phyloP scores from a whole-genome alignment of 2,329 filamentous ascomycete species.

The Calonectria multiphialidica region DNA sequence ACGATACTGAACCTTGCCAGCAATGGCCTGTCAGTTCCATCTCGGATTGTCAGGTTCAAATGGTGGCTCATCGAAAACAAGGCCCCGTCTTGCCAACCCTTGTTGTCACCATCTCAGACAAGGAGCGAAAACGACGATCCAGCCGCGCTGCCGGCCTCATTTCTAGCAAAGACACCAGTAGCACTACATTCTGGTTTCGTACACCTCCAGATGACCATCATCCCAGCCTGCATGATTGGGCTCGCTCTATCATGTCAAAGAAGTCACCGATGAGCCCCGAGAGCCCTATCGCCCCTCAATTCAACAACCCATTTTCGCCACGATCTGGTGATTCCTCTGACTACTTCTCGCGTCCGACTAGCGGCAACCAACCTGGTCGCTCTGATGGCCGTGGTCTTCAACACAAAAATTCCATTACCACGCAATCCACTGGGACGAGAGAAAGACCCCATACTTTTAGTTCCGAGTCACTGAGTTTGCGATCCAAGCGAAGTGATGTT shows the following conservation, averaged over 20 bases:
- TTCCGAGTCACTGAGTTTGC: conserved; percentile 71
- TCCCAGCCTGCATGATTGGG: conserved; percentile 70
- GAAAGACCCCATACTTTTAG: conserved; percentile 65
- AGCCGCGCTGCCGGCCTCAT: conserved; percentile 71
- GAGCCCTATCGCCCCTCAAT: conserved; percentile 66
- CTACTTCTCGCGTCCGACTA: conserved; percentile 57
- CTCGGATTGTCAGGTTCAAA: conserved; percentile 69
- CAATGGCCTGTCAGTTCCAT: conserved; percentile 66
- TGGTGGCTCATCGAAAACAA: conserved; percentile 72
- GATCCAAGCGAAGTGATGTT: conserved; percentile 72
- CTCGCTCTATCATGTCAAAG: conserved; percentile 62
- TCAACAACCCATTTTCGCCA: conserved; percentile 65
- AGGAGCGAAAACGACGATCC: conserved; percentile 73
- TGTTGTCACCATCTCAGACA: conserved; percentile 69
- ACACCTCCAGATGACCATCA: conserved; percentile 63
- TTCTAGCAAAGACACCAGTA: conserved; percentile 61
- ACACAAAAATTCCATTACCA: conserved; percentile 62
- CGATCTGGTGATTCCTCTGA: conserved; percentile 56
- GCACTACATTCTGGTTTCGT: conserved; percentile 69
- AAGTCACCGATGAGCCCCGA: conserved; percentile 61
- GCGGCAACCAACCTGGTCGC: conserved; percentile 54
- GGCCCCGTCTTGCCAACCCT: conserved; percentile 70
- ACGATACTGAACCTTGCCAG: conserved; percentile 66
- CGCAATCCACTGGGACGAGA: conserved; percentile 59
- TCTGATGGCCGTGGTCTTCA: conserved; percentile 51